Evolutionary conservation across 192 early-diverging fungal species (phyloP), one percentile per base, ranked within the genome.

Genomic region (Globomyces pollinis-pini): DNA sequence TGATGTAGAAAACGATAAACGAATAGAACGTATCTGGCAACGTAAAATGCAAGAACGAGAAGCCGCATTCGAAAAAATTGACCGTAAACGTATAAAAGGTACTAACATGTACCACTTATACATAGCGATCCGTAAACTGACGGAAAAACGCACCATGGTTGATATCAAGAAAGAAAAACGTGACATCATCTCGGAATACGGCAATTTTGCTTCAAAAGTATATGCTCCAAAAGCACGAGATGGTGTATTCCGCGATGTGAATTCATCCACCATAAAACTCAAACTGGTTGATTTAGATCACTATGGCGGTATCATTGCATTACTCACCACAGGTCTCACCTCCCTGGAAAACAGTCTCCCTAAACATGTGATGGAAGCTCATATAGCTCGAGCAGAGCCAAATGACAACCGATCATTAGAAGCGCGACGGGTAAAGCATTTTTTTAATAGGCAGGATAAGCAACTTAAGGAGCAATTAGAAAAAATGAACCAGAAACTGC

Each of bases 181-280:
- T 30, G 78, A 83, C 50, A 81, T 83, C 57, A 81, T 83, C 44
- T 61, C 38, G 33, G 81, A 83, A 11, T 83, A 83, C 60, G 70
- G 77, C 2, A 69, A 79, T 58, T 80, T 62, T 49, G 68, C 68
- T 11, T 74, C 71, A 15, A 50, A 44, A 39, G 77, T 82, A 2
- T 82, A 82, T 54, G 80, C 80, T 3, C 81, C 81, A 13, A 81
- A 77, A 54, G 60, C 70, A 7, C 49, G 81, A 13, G 78, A 83
- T 50, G 81, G 81, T 0, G 57, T 74, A 20, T 80, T 77, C 49
- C 38, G 35, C 3, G 80, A 82, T 28, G 62, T 67, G 35, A 39
- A 64, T 21, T 32, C 34, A 12, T 62, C 42, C 1, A 64, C 67
- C 12, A 26, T 80, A 3, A 41, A 65, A 42, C 20, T 77, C 2